Evolutionary conservation across 1,139 yeast genomes (phyloP).

Genomic region (Geotrichum phurueaensis): DNA sequence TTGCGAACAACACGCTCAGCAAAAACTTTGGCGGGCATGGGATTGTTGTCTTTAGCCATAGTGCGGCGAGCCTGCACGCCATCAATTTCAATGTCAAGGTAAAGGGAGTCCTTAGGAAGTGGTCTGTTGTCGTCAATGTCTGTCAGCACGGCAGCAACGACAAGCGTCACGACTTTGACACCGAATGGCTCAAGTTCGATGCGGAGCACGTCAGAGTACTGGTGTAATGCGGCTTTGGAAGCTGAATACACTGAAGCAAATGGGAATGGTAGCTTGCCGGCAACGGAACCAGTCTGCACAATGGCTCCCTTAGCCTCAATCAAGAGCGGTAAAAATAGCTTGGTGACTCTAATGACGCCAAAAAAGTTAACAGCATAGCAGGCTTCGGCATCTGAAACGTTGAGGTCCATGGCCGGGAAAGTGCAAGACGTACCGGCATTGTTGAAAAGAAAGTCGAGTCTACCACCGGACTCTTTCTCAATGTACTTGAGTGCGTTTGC

Average conservation of each 20-base stretch:
- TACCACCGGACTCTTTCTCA: constrained; percentile 39
- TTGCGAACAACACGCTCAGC: constrained; percentile 53
- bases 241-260: constrained; percentile 65
- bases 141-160: constrained; percentile 65
- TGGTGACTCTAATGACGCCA: constrained; percentile 59
- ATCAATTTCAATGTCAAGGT: constrained; percentile 38
- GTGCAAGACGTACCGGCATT: constrained; percentile 68
- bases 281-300: constrained; percentile 68
- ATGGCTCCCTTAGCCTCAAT: constrained; percentile 66
- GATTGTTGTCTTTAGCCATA: constrained; percentile 56
- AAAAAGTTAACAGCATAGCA: constrained; percentile 65
- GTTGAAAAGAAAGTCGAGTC: constrained; percentile 56
- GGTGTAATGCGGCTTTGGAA: constrained; percentile 71
- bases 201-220: constrained; percentile 56
- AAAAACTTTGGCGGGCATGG: constrained; percentile 53
- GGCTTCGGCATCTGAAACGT: constrained; percentile 49
- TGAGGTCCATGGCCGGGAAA: constrained; percentile 62
- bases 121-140: constrained; percentile 54
- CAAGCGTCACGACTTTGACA: constrained; percentile 62
- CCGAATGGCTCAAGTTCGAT: constrained; percentile 68
- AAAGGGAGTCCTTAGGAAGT: constrained; percentile 52
- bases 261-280: constrained; percentile 65
- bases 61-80: constrained; percentile 50
- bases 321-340: constrained; percentile 53
- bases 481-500: constrained; percentile 42